A percentile compares a stretch with the other conserved stretches of the same genome.
phyloP scores from a whole-genome alignment of 768 basidiomycete genomes.

The Termitomyces heimii region DNA sequence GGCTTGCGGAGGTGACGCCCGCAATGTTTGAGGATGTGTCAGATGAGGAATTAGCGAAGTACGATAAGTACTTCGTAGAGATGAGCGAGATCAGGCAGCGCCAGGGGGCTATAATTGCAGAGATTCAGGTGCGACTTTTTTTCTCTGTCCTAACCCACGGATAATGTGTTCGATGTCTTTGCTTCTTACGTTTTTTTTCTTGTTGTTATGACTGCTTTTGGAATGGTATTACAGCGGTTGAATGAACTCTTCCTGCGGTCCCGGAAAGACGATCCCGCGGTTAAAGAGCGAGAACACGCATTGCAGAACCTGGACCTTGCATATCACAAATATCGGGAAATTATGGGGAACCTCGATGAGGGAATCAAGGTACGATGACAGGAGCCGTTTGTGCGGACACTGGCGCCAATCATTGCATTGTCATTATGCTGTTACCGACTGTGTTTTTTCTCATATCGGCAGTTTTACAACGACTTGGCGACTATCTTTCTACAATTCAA shows the following conservation, averaged over 20 bases:
- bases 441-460: background rate
- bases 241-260: slow-evolving; percentile 74
- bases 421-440: background rate
- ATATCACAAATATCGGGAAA: slow-evolving; percentile 84
- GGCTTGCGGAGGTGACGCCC: slow-evolving; percentile 66
- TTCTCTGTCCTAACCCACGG: background rate
- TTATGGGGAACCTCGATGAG: slow-evolving; percentile 79
- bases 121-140: slow-evolving; percentile 56
- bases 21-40: slow-evolving; percentile 86
- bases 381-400: background rate
- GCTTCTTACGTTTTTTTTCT: background rate
- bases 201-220: background rate
- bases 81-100: slow-evolving; percentile 45
- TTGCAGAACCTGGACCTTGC: slow-evolving; percentile 81
- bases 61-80: slow-evolving; percentile 66
- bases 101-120: slow-evolving; percentile 60
- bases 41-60: slow-evolving; percentile 76
- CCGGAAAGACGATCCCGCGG: slow-evolving; percentile 66
- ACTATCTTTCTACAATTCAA: slow-evolving; percentile 69
- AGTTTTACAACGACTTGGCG: slow-evolving; percentile 91
- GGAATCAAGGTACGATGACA: slow-evolving; percentile 63
- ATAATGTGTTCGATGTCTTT: background rate
- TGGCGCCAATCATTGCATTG: background rate
- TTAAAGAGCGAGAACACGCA: slow-evolving; percentile 77
- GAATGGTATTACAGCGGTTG: slow-evolving; percentile 31